Evolutionary conservation across 352 stramenopile genomes (phyloP).

Genomic region (Phytophthora pisi): DNA sequence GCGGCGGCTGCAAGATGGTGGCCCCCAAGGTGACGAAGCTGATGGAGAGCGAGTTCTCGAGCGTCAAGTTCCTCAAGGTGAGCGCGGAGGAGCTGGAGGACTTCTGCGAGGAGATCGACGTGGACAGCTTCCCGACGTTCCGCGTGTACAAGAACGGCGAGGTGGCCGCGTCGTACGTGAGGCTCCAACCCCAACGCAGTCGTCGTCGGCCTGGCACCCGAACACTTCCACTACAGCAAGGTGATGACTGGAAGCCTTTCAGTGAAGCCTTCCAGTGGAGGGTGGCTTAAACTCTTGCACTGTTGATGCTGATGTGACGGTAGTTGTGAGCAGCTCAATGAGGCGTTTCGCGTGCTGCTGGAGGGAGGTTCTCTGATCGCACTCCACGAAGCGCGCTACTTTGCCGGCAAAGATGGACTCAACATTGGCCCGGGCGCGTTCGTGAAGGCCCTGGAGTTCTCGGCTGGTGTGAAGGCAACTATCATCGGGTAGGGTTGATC

Average conservation of each 20-base stretch:
- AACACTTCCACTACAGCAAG: conserved; percentile 65
- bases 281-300: background rate
- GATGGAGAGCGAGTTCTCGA: conserved; percentile 52
- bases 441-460: conserved; percentile 60
- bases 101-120: conserved; percentile 76
- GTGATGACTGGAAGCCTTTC: conserved; percentile 10
- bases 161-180: conserved; percentile 70
- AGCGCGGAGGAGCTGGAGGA: conserved; percentile 77
- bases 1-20: conserved; percentile 78
- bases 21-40: conserved; percentile 66
- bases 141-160: conserved; percentile 79
- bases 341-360: conserved; percentile 58
- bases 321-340: conserved; percentile 48
- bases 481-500: conserved; percentile 47
- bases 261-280: no score
- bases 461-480: conserved; percentile 40
- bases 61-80: conserved; percentile 74
- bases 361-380: conserved; percentile 58
- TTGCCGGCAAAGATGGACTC: conserved; percentile 50
- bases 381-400: conserved; percentile 60
- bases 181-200: conserved; percentile 56
- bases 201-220: conserved; percentile 56
- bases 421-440: conserved; percentile 63
- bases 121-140: conserved; percentile 82
- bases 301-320: background rate